Base-by-base conservation (phyloP, 2,329 filamentous ascomycete genomes). In the Alternaria sp. region DNA sequence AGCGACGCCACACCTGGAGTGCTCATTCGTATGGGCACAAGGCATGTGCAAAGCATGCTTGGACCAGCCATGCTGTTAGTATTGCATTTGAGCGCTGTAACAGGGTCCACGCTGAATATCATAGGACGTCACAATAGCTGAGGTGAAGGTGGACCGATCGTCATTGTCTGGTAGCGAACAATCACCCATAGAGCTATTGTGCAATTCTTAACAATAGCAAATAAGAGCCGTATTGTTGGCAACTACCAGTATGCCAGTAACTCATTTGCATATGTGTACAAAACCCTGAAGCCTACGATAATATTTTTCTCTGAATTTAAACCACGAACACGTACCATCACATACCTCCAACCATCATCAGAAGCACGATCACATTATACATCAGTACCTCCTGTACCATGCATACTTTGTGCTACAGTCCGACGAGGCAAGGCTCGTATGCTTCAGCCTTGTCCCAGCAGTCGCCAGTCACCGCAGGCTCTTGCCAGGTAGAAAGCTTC, bases 81-180 rank as follows among this genome's bases (percentile, higher is more conserved):
- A 50, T 39, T 36, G 33, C 3, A 13, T 17, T 29, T 10, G 3
- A 50, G 23, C 14, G 48, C 34, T 14, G n/a, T 5, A 10, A 37
- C 21, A 29, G 34, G 34, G 48, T 6, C 34, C 6, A n/a, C 24
- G 48, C 42, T 49, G 34, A 48, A 9, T 26, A 37, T 44, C 37
- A 17, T 40, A 54, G 55, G 28, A 17, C 9, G 23, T 28, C n/a
- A 42, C 39, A 26, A 45, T 55, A 33, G 45, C 39, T 39, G 26
- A 50, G 11, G 39, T 46, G 21, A 40, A 37, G 34, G 39, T 41
- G 39, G 33, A 31, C 21, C 28, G 14, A 41, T 39, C 10, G n/a
- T 21, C 40, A 34, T 39, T 13, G 26, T 33, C n/a, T 39, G 45
- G 45, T 55, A 58, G 37, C 45, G 51, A 50, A 31, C 29, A 36